A percentile compares a stretch with the other conserved stretches of the same genome.
phyloP scores from a whole-genome alignment of 495 filamentous ascomycete species.

The Lepidopterella palustris region DNA sequence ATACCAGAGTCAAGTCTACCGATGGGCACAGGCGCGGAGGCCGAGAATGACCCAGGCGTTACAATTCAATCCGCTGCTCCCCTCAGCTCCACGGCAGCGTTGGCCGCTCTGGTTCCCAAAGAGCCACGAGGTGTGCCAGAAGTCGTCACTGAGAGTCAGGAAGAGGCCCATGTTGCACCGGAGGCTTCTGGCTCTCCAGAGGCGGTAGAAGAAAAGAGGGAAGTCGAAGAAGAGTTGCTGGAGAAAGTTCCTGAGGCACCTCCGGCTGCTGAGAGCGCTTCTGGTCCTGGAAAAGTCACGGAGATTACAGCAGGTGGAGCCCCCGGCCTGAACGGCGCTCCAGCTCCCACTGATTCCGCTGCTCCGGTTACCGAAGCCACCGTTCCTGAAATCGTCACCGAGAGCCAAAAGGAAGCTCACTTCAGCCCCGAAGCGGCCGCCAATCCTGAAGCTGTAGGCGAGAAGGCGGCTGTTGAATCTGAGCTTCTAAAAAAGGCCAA shows the following conservation, averaged over 20 bases:
- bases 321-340: constrained; percentile 21
- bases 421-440: constrained; percentile 63
- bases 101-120: constrained; percentile 65
- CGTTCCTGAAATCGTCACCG: constrained; percentile 67
- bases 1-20: constrained; percentile 86
- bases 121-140: constrained; percentile 53
- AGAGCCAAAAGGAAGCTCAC: constrained; percentile 60
- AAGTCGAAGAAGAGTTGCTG: constrained; percentile 62
- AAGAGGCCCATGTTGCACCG: constrained; percentile 50
- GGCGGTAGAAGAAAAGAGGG: constrained; percentile 71
- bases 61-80: constrained; percentile 64
- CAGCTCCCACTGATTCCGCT: constrained; percentile 35
- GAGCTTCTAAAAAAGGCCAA: constrained; percentile 26
- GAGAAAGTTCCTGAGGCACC: constrained; percentile 43
- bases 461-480: constrained; percentile 17
- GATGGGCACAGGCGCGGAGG: constrained; percentile 43
- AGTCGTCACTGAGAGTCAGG: constrained; percentile 60
- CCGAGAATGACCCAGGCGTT: constrained; percentile 45
- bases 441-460: constrained; percentile 37
- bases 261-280: constrained; percentile 42
- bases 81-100: constrained; percentile 61
- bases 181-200: constrained; percentile 54
- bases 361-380: constrained; percentile 39
- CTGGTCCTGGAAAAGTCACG: constrained; percentile 32
- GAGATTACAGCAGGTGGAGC: constrained; percentile 36